Conservation (phyloP, 192 early-diverging fungal genomes). For the Mortierella antarctica region DNA sequence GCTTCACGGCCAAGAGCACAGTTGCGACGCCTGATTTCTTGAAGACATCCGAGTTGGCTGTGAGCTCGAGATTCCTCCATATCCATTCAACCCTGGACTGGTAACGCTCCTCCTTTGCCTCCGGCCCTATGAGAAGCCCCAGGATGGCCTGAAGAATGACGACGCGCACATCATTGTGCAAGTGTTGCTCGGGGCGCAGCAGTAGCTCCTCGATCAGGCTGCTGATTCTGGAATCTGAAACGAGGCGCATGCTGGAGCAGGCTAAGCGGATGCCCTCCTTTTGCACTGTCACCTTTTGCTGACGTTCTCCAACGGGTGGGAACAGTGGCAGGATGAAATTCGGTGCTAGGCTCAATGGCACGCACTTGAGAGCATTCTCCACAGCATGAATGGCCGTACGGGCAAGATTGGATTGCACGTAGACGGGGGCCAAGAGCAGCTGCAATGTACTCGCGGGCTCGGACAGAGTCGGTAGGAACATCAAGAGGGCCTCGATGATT, state of each 20-base stretch:
- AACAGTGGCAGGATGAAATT: constrained; percentile 45
- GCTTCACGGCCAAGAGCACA: constrained; percentile 24
- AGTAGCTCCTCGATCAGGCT: constrained; percentile 27
- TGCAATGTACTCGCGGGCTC: constrained; percentile 32
- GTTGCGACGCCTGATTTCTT: constrained; percentile 30
- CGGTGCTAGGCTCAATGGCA: constrained; percentile 9
- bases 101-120: constrained; percentile 28
- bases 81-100: constrained; percentile 19
- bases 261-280: constrained; percentile 45
- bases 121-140: constrained; percentile 18
- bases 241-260: constrained; percentile 19
- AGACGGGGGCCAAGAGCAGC: constrained; percentile 35
- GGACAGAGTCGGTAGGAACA: constrained; percentile 39
- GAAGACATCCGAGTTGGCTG: constrained; percentile 14
- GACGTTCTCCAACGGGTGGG: constrained; percentile 18
- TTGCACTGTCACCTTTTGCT: constrained; percentile 46
- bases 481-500: constrained; percentile 31
- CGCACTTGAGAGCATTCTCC: constrained; percentile 45
- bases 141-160: constrained; percentile 35
- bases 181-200: constrained; percentile 10
- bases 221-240: constrained; percentile 12
- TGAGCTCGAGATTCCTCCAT: constrained; percentile 11
- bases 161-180: constrained; percentile 25
- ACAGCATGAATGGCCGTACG: constrained; percentile 49
- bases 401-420: constrained; percentile 42